Conservation (phyloP, 176 grass and related monocot species). For the Alopecurus myosuroides region DNA sequence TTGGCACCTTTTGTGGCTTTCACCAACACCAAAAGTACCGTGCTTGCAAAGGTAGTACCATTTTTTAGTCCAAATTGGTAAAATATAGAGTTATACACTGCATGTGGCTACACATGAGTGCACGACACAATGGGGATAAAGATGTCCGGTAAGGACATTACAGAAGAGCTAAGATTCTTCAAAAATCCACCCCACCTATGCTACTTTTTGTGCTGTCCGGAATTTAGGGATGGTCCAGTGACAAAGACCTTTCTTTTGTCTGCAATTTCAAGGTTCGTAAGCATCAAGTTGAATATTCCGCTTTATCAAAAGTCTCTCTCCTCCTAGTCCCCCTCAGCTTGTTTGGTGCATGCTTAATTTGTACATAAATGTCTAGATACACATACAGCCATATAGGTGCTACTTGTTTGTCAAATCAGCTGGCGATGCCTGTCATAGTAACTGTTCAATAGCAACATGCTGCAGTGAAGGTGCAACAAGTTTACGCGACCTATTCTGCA, state of each 20-base stretch:
- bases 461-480: not conserved
- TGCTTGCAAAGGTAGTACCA: not conserved
- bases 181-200: conserved; percentile 18
- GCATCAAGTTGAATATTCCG: conserved; percentile 38
- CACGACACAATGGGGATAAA: not conserved
- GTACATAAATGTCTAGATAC: not conserved
- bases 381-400: not conserved
- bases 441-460: not conserved
- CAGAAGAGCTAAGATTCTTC: conserved; percentile 51
- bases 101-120: conserved; percentile 10
- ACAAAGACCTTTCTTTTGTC: conserved; percentile 37
- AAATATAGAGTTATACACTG: not conserved
- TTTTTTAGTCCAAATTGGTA: not conserved
- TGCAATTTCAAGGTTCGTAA: conserved; percentile 22
- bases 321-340: not conserved
- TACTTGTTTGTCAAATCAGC: not conserved
- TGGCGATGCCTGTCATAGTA: not conserved
- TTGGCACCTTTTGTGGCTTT: conserved; percentile 18
- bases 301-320: not conserved
- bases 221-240: conserved; percentile 42
- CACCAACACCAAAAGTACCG: not conserved
- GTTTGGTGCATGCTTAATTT: not conserved
- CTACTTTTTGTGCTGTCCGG: conserved; percentile 30
- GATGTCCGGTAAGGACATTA: conserved; percentile 22
- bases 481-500: not conserved